phyloP scores from a whole-genome alignment of 495 filamentous ascomycete species.

The Aspergillus cristatus region DNA sequence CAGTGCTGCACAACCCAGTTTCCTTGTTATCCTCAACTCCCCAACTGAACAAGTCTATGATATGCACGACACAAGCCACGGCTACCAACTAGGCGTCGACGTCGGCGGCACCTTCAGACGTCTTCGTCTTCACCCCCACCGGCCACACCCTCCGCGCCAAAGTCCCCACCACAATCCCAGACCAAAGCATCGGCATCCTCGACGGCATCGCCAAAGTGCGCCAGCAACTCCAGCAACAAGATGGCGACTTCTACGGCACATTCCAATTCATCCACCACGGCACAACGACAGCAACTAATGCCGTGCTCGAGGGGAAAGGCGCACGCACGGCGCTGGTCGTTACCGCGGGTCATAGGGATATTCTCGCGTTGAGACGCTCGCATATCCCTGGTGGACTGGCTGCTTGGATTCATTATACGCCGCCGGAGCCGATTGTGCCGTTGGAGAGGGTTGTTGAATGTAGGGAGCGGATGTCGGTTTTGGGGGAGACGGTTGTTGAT shows the following conservation, averaged over 20 bases:
- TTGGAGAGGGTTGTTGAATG: slow-evolving; percentile 40
- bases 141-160: slow-evolving; percentile 35
- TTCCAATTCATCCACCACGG: slow-evolving; percentile 34
- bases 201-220: slow-evolving; percentile 33
- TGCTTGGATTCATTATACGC: slow-evolving; percentile 38
- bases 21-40: too few relatives aligned
- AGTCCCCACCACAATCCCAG: slow-evolving; percentile 36
- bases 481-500: slow-evolving; percentile 28
- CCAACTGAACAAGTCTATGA: too few relatives aligned
- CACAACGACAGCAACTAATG: slow-evolving; percentile 34
- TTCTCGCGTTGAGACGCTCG: slow-evolving; percentile 30
- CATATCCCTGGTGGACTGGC: slow-evolving; percentile 42
- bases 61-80: slow-evolving; percentile 2
- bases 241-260: slow-evolving; percentile 14
- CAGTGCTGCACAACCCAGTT: too few relatives aligned
- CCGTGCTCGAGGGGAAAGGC: slow-evolving; percentile 34
- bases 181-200: slow-evolving; percentile 41
- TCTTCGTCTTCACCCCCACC: slow-evolving; percentile 34
- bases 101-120: slow-evolving; percentile 44
- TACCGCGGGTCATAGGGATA: slow-evolving; percentile 34
- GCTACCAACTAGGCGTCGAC: slow-evolving; percentile 31
- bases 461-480: slow-evolving; percentile 35
- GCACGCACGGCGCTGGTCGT: slow-evolving; percentile 31
- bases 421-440: slow-evolving; percentile 40
- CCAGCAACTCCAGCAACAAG: slow-evolving; percentile 14